A percentile compares a stretch with the other conserved stretches of the same genome.
phyloP scores from a whole-genome alignment of 163 green algal genomes.

The Chlamydomonas reinhardtii region DNA sequence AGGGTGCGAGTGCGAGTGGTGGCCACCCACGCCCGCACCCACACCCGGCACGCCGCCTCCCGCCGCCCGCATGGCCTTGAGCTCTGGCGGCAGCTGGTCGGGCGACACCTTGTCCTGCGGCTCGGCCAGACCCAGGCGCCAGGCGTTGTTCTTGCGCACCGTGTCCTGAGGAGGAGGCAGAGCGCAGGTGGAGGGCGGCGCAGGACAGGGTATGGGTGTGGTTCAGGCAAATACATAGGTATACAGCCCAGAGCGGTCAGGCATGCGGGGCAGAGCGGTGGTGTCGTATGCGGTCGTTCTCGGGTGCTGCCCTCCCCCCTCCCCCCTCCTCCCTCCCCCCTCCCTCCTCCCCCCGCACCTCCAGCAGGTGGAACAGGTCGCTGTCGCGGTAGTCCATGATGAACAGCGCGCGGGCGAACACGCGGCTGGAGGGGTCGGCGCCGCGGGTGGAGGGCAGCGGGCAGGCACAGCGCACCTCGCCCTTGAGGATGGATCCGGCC shows the following conservation, averaged over 20 bases:
- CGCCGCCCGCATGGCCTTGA: slow-evolving; percentile 4
- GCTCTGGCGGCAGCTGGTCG: slow-evolving; percentile 20
- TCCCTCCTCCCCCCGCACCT: slow-evolving; percentile 35
- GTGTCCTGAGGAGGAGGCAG: slow-evolving; percentile 2
- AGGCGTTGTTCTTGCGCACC: slow-evolving; percentile 51
- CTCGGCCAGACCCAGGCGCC: slow-evolving; percentile 47
- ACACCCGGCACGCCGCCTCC: not conserved
- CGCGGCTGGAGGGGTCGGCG: slow-evolving; percentile 11
- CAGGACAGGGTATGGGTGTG: too few species aligned
- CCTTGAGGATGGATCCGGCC: slow-evolving; percentile 37
- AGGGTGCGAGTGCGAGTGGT: too few species aligned
- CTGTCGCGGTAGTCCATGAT: slow-evolving; percentile 70
- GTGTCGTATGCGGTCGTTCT: too few species aligned
- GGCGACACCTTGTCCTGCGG: slow-evolving; percentile 10
- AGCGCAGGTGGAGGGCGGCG: too few species aligned
- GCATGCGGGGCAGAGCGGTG: not conserved
- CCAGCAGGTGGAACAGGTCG: slow-evolving; percentile 66
- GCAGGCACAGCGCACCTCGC: slow-evolving; percentile 23
- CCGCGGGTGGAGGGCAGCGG: slow-evolving; percentile 5
- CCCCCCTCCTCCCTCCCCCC: not conserved
- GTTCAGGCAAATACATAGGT: too few species aligned
- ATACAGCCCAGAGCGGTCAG: too few species aligned
- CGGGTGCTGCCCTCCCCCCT: not conserved
- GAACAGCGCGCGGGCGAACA: slow-evolving; percentile 59
- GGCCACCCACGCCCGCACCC: too few species aligned